Base-by-base conservation (phyloP, 2,329 filamentous ascomycete species). In the Penicillium crustosum region DNA sequence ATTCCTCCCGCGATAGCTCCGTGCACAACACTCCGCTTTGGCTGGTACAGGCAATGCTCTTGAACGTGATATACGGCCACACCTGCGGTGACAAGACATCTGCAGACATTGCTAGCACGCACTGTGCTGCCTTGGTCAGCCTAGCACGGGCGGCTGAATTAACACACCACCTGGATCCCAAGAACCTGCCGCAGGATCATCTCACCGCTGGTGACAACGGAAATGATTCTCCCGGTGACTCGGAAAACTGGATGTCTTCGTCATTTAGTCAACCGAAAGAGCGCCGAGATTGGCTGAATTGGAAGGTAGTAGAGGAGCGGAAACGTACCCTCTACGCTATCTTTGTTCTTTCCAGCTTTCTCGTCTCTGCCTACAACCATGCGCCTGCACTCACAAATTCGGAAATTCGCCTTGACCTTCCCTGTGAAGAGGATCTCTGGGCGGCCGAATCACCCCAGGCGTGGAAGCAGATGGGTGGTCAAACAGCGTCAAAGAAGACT, bases 51-150 rank as follows among this genome's bases (percentile, higher is more conserved):
- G 91, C 93, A 0, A 97, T 97, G 93, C 81, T 97, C 9, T 82
- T 99, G 50, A 97, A 96, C 71, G 90, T 97, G 38, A 90, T 97
- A 17, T 97, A 96, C 71, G 93, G 93, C 15, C 91, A 97, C 74
- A 95, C 96, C 65, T 96, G 92, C 72, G 91, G 90, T 38, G 93
- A 97, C 73, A 93, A 95, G 77, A 88, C 87, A 53, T 89, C 91
- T 23, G 91, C 90, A 59, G 92, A 97, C 71, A 95, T 96, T 68
- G 93, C 93, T 1, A 93, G 89, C 62, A 96, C 90, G 1, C 93
- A 97, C 72, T 95, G 91, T 71, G 90, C 92, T 8, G 91, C 93
- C 21, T 79, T 99, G 42, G 91, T 97, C 53, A 96, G 91, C 72
- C 84, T 99, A 51, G 92, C 93, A 4, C 89, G 93, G 70, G 91